Evolutionary conservation across 768 basidiomycete genomes (phyloP), one percentile per base, ranked within the genome.

Genomic region (Gyrodon lividus): DNA sequence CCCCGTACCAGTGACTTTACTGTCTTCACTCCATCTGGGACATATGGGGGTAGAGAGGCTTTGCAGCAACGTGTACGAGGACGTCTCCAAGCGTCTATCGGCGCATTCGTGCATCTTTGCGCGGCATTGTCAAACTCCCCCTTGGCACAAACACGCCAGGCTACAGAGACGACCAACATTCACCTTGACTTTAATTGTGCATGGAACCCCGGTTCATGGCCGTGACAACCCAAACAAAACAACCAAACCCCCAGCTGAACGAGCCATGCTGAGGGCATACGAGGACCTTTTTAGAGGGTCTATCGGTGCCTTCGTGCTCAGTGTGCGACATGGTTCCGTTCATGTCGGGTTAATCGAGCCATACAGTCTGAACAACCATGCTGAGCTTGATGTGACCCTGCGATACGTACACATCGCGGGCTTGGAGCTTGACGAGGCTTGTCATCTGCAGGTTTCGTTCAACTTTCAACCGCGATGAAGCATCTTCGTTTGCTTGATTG

Each of bases 271-370:
- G 34, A 22, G 28, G 46, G 45, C 45, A 51, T 51, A 34, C 50
- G 50, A 51, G 50, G 31, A 34, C 34, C 35, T 38, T 30, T 10
- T 7, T 4, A 33, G 28, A 20, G 46, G 20, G 50, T 37, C 30
- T 54, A 54, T 54, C 52, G 52, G 52, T 54, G 52, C 34, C 43
- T 54, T 40, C 52, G 52, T 43, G 34, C 52, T 28, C 17, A 19
- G 10, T 46, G 52, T 17, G 52, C 50, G 52, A 33, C 39, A 14
- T 42, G 37, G 19, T 33, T 40, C 38, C 35, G 28, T 23, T 41
- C 40, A 39, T 22, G 38, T 39, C 13, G 8, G 19, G 20, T 23
- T 20, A 24, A 17, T n/a, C 28, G 28, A 28, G 28, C 28, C 28
- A 12, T 13, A 31, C 5, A 31, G 5, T 14, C 13, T 12, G 31